phyloP scores from a whole-genome alignment of 2,329 filamentous ascomycete species.

The Amesomyces nigricolor region DNA sequence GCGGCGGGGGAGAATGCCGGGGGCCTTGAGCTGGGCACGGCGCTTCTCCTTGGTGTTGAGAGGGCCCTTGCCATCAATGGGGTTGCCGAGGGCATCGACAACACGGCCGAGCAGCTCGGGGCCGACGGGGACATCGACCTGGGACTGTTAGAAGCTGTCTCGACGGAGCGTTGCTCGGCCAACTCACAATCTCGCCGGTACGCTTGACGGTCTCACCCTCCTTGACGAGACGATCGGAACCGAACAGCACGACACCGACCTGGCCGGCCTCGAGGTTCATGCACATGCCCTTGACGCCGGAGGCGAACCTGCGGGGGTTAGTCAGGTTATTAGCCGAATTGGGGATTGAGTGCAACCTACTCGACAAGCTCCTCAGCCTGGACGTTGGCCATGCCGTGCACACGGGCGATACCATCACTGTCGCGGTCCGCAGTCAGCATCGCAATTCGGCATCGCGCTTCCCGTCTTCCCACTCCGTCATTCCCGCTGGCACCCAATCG shows the following conservation, averaged over 20 bases:
- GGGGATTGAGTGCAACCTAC: slow-evolving; percentile 54
- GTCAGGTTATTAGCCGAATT: not conserved
- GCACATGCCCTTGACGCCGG: slow-evolving; percentile 99
- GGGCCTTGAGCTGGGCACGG: slow-evolving; percentile 98
- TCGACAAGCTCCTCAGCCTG: slow-evolving; percentile 99
- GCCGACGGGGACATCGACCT: slow-evolving; percentile 97
- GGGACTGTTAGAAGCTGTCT: slow-evolving; percentile 24
- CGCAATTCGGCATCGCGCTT: slow-evolving; percentile 27
- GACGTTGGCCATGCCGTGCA: slow-evolving; percentile 99
- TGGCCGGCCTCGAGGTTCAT: slow-evolving; percentile 99
- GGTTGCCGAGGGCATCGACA: slow-evolving; percentile 96
- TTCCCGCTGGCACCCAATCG: not conserved
- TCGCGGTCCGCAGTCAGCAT: slow-evolving; percentile 25
- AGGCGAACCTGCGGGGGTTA: slow-evolving; percentile 71
- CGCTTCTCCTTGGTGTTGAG: slow-evolving; percentile 86
- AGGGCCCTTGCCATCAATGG: slow-evolving; percentile 98
- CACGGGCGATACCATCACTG: slow-evolving; percentile 99
- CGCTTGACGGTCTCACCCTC: slow-evolving; percentile 99
- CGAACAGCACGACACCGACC: slow-evolving; percentile 99
- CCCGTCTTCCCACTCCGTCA: not conserved
- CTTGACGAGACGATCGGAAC: slow-evolving; percentile 99
- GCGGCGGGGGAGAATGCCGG: slow-evolving; percentile 91
- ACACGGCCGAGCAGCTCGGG: slow-evolving; percentile 93
- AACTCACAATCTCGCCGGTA: slow-evolving; percentile 95
- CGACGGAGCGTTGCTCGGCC: not conserved